A percentile compares a stretch with the other conserved stretches of the same genome.
These are phyloP conservation scores for Aspergillus asperescens DNA, from an alignment of 495 filamentous ascomycete genomes.

Conservation along the genomic window DNA sequence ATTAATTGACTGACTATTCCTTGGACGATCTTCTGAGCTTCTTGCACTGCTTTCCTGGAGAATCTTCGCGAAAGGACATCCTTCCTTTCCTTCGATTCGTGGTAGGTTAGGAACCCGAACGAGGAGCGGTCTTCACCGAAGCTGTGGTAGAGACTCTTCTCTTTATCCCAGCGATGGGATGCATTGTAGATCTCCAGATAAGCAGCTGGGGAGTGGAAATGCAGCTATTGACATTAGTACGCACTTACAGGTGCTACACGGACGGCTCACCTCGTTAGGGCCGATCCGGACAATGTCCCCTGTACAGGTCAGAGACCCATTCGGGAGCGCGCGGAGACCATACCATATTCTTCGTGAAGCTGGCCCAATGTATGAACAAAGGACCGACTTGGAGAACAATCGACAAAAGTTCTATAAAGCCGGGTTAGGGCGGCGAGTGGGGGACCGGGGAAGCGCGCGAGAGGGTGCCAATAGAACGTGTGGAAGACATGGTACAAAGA, in stretches of 20 bases:
- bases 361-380: conserved; percentile 4
- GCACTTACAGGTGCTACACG: not conserved
- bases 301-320: not conserved
- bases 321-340: not conserved
- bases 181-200: conserved; percentile 9
- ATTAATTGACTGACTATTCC: not conserved
- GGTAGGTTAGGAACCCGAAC: conserved; percentile 6
- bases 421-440: conserved; percentile 1
- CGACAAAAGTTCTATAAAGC: conserved; percentile 4
- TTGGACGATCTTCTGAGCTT: not conserved
- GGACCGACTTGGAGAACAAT: not conserved
- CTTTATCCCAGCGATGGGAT: conserved; percentile 11
- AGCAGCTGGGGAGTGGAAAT: not conserved
- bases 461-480: conserved; percentile 9
- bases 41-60: conserved; percentile 3
- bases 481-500: not conserved
- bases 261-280: conserved; percentile 3
- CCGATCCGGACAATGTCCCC: conserved; percentile 3
- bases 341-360: conserved; percentile 6
- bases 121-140: conserved; percentile 9
- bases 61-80: conserved; percentile 6
- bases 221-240: not conserved
- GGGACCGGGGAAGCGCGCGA: conserved; percentile 5
- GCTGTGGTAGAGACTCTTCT: conserved; percentile 4
- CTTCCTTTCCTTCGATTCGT: conserved; percentile 4